Base-by-base conservation (phyloP, 441 rosid species). In the Dalechampia spathulata region DNA sequence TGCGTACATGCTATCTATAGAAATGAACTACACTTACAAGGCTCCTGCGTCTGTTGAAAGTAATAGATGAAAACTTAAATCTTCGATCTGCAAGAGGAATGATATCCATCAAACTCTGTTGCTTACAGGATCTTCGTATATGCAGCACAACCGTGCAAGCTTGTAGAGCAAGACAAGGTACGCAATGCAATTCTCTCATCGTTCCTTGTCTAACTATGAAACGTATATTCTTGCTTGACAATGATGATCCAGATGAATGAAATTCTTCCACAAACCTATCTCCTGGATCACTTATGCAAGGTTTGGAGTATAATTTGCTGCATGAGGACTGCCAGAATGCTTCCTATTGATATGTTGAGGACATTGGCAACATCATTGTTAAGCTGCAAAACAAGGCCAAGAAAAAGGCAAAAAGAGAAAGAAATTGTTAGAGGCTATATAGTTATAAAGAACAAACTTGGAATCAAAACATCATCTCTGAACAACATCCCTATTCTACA, bases 361-460 rank as follows among this genome's bases (percentile, higher is more conserved):
- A 92, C 73, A 54, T 89, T 89, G 34, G 83, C 96, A 7, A 68
- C 87, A 71, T 92, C 97, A 48, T 92, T 92, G 72, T 80, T 89
- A 41, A 92, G 96, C 99, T 89, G 87, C 83, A 78, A 34, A 76
- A 38, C 34, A 30, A 30, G 5, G 8, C 34, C 4, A 30, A 30
- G 5, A 30, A 30, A 3, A 30, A 30, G 4, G 34, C 8, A 55
- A 54, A 10, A 52, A 14, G 13, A 50, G 0, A 34, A 53, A 53
- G 48, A 41, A 5, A 49, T 37, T 20, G 32, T 17, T 15, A 36
- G 27, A 48, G 40, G 57, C 14, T 2, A 27, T 39, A 25, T 42
- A 34, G n/a, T 10, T 36, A 23, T 19, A 43, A 23, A 40, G 37
- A 17, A 23, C 44, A 22, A 47, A 58, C 32, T n/a, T 41, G 25